Conservation (phyloP, 805 yeast genomes). For the Teunomyces atbi region DNA sequence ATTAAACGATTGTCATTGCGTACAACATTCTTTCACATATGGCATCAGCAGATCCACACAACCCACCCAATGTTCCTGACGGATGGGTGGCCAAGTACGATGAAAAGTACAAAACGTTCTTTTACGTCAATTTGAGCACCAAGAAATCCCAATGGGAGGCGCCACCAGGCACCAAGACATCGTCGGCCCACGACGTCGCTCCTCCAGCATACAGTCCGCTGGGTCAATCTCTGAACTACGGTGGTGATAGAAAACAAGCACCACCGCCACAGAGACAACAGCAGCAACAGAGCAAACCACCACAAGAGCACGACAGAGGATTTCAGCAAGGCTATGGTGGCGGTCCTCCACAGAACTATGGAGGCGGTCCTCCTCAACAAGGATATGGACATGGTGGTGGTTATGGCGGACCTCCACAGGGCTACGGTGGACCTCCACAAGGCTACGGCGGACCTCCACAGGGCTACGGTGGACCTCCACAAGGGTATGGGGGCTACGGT, state of each 20-base stretch:
- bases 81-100: constrained; percentile 79
- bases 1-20: too few species aligned
- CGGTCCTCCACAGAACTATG: constrained; percentile 13
- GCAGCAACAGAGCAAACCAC: constrained; percentile 8
- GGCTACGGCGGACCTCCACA: constrained; percentile 17
- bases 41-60: constrained; percentile 16
- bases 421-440: constrained; percentile 17
- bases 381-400: constrained; percentile 23
- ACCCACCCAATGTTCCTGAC: constrained; percentile 54
- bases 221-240: neutral
- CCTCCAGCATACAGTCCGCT: constrained; percentile 6
- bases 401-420: constrained; percentile 16
- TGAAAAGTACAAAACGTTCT: constrained; percentile 69
- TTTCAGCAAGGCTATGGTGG: constrained; percentile 8
- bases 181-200: constrained; percentile 10
- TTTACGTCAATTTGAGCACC: constrained; percentile 70
- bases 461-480: constrained; percentile 18
- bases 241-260: neutral
- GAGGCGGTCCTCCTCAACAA: constrained; percentile 17
- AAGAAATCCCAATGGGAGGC: constrained; percentile 90
- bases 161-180: constrained; percentile 57
- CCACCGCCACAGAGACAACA: constrained; percentile 5
- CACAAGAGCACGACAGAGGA: constrained; percentile 11
- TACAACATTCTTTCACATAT: neutral
- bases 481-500: constrained; percentile 11